Evolutionary conservation across 2,329 filamentous ascomycete genomes (phyloP), one percentile per base, ranked within the genome.

Genomic region (Sordariomycetes sp.): DNA sequence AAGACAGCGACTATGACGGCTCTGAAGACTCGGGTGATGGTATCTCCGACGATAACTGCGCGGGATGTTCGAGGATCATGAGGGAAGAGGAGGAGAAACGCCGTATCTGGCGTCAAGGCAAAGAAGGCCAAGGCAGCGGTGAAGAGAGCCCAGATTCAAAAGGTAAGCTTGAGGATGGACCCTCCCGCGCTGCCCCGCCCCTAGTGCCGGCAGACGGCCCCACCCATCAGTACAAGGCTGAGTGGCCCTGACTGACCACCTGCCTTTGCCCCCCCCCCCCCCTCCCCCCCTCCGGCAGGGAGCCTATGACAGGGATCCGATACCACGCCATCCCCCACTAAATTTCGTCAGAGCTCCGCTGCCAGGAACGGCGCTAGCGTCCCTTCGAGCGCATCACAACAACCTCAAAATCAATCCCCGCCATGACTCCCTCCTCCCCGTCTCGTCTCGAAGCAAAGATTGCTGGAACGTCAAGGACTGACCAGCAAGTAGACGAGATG

Each of bases 321-420:
- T 28, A 57, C 55, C 22, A 57, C 55, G 55, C 55, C 50, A 57
- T 57, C 50, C 50, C 39, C 34, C 25, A 15, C 36, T 28, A 57
- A 57, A 57, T 57, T 57, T 57, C 55, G 55, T 57, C 55, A 57
- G 52, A 53, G 52, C 52, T 53, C 24, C 25, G 12, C 48, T 51
- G 48, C 24, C 39, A 45, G 39, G 39, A 15, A 45, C 17, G 15
- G n/a, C n/a, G 39, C 39, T 32, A 45, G 15, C 39, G n/a, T 45
- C 15, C 39, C 39, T n/a, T 7, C 39, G 15, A 15, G 36, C 36
- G n/a, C 39, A 45, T 17, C 39, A 45, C n/a, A 17, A 7, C 39
- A 12, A n/a, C 39, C 39, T n/a, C 39, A 7, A n/a, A 5, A 15
- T 17, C 15, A 45, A 32, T 8, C 39, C 39, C n/a, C 39, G 17